phyloP scores from a whole-genome alignment of 371 early-diverging fungal genomes.

The Rhizoclosmatium hyalinum region DNA sequence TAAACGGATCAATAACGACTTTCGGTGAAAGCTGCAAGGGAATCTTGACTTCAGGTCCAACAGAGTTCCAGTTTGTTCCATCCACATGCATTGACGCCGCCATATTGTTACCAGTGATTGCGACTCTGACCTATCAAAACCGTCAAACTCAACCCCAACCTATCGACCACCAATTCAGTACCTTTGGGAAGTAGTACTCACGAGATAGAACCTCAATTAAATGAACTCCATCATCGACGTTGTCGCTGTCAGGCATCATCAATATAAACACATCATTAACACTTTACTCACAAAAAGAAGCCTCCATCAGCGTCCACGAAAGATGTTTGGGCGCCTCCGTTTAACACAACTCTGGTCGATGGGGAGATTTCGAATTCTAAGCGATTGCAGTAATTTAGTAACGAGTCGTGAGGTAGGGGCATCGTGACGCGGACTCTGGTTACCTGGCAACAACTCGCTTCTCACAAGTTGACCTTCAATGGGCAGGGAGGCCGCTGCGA shows the following conservation, averaged over 20 bases:
- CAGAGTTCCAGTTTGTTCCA: slow-evolving; percentile 55
- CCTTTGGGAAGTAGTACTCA: slow-evolving; percentile 56
- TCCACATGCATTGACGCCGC: slow-evolving; percentile 49
- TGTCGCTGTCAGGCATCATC: slow-evolving; percentile 11
- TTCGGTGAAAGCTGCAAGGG: slow-evolving; percentile 55
- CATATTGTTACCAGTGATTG: slow-evolving; percentile 46
- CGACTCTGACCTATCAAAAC: slow-evolving; percentile 42
- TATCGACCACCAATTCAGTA: not conserved
- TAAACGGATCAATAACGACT: slow-evolving; percentile 47
- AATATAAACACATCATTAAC: not conserved
- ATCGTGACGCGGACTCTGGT: not conserved
- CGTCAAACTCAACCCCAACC: not conserved
- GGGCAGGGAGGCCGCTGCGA: not conserved
- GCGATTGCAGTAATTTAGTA: not conserved
- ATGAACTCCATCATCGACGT: slow-evolving; percentile 55
- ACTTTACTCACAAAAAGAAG: slow-evolving; percentile 50
- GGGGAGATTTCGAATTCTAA: slow-evolving; percentile 28
- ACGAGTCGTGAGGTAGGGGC: not conserved
- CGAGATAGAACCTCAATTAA: slow-evolving; percentile 51
- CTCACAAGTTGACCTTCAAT: slow-evolving; percentile 7
- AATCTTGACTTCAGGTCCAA: slow-evolving; percentile 47
- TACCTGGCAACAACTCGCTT: slow-evolving; percentile 11
- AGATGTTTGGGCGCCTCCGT: slow-evolving; percentile 54
- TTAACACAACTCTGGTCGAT: slow-evolving; percentile 44
- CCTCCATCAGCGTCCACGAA: slow-evolving; percentile 54